A percentile compares a stretch with the other conserved stretches of the same genome.
Evolutionary conservation across 2,329 filamentous ascomycete genomes (phyloP).

Genomic region (Zopfia rhizophila): DNA sequence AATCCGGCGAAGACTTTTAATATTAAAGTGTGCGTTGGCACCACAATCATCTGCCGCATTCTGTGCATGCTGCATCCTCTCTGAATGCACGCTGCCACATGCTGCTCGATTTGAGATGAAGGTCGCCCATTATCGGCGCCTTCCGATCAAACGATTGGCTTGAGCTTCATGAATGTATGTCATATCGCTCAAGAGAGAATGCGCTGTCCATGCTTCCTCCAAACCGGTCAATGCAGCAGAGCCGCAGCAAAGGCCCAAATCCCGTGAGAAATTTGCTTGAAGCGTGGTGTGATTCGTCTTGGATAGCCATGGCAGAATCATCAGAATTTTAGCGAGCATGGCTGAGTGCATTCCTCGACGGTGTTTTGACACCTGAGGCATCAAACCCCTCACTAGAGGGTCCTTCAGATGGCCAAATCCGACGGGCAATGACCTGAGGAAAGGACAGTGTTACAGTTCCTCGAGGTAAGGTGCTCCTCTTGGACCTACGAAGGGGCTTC

Average conservation of each 20-base stretch:
- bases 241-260: slow-evolving; percentile 39
- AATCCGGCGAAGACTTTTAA: too few relatives aligned
- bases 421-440: too few relatives aligned
- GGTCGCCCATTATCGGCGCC: slow-evolving; percentile 26
- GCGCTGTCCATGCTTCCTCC: slow-evolving; percentile 24
- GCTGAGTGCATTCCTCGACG: slow-evolving; percentile 41
- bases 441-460: too few relatives aligned
- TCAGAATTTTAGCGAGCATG: slow-evolving; percentile 39
- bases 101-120: slow-evolving; percentile 21
- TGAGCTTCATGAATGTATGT: slow-evolving; percentile 32
- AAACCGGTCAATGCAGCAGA: slow-evolving; percentile 47
- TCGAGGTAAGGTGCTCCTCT: too few relatives aligned
- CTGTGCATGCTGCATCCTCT: slow-evolving; percentile 16
- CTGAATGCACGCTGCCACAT: slow-evolving; percentile 5
- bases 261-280: slow-evolving; percentile 21
- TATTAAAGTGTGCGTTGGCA: slow-evolving; percentile 39
- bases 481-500: neutral
- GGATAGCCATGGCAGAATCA: slow-evolving; percentile 26
- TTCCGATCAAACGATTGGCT: slow-evolving; percentile 43
- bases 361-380: slow-evolving; percentile 36
- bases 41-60: slow-evolving; percentile 18
- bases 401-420: too few relatives aligned
- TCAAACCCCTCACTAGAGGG: neutral
- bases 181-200: slow-evolving; percentile 16
- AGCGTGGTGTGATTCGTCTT: slow-evolving; percentile 32